Evolutionary conservation across 2,329 filamentous ascomycete genomes (phyloP).

Genomic region (Cytospora paraplurivora): DNA sequence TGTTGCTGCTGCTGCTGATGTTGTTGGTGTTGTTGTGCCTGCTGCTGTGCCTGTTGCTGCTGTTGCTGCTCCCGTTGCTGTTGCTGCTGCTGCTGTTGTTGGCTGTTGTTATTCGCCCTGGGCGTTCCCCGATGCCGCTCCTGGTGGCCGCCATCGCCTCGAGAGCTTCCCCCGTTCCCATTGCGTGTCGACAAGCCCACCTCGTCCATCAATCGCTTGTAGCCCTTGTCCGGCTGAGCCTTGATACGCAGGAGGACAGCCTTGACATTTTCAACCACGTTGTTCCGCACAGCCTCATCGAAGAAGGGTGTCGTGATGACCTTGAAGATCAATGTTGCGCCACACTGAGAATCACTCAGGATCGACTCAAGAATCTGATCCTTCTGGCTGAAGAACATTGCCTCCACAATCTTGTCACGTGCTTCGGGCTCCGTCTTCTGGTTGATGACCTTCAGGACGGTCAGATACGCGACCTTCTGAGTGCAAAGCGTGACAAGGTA

Average conservation of each 20-base stretch:
- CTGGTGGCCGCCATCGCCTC: constrained; percentile 49
- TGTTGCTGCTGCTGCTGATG: constrained; percentile 28
- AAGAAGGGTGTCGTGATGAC: constrained; percentile 97
- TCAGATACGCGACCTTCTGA: constrained; percentile 97
- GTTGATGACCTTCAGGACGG: constrained; percentile 97
- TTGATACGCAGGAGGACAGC: constrained; percentile 87
- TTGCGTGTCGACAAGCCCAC: constrained; percentile 80
- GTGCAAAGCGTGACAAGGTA: constrained; percentile 95
- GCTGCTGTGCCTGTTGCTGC: constrained; percentile 35
- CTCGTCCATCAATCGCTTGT: constrained; percentile 98
- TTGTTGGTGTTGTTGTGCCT: constrained; percentile 30
- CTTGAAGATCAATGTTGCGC: constrained; percentile 97
- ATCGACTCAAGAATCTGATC: constrained; percentile 89
- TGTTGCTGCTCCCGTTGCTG: constrained; percentile 40
- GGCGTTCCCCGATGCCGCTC: constrained; percentile 60
- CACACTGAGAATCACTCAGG: constrained; percentile 85
- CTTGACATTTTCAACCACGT: constrained; percentile 91
- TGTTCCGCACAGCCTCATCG: constrained; percentile 82
- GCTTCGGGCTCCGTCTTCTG: constrained; percentile 94
- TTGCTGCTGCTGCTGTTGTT: constrained; percentile 42
- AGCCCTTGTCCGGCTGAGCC: constrained; percentile 90
- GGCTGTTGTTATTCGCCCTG: constrained; percentile 52
- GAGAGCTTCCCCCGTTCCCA: constrained; percentile 44
- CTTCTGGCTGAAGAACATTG: constrained; percentile 87
- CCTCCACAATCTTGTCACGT: constrained; percentile 83